phyloP scores from a whole-genome alignment of 2,329 filamentous ascomycete genomes.

The Verticillium nonalfalfae region DNA sequence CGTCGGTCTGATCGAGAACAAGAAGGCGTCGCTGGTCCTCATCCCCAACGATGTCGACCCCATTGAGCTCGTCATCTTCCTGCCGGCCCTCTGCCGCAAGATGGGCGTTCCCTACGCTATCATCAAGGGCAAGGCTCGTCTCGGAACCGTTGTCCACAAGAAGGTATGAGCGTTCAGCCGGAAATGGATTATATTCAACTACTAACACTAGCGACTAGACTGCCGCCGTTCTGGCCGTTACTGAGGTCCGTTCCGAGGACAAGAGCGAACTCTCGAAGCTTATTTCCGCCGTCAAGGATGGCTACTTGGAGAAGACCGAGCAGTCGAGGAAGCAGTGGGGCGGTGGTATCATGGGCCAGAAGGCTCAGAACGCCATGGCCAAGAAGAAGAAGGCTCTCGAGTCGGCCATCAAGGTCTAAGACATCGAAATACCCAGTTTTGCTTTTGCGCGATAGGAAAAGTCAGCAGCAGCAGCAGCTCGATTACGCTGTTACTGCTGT shows the following conservation, averaged over 20 bases:
- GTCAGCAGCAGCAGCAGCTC: background rate
- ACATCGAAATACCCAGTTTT: conserved; percentile 15
- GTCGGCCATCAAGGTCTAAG: conserved; percentile 94
- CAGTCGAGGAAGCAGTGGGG: conserved; percentile 91
- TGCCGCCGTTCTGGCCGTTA: conserved; percentile 89
- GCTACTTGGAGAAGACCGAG: conserved; percentile 94
- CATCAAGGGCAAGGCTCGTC: conserved; percentile 98
- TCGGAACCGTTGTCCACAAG: conserved; percentile 99
- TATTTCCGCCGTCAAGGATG: conserved; percentile 93
- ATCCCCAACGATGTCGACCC: conserved; percentile 99
- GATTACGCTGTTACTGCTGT: background rate
- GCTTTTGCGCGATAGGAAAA: background rate
- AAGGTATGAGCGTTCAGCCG: conserved; percentile 54
- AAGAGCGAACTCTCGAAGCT: conserved; percentile 98
- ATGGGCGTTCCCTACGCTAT: conserved; percentile 99
- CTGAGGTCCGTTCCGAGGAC: conserved; percentile 96
- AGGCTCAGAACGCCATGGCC: conserved; percentile 70
- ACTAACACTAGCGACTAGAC: conserved; percentile 54
- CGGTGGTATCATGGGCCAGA: conserved; percentile 98
- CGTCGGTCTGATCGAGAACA: conserved; percentile 95
- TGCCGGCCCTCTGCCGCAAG: conserved; percentile 98
- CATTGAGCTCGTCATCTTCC: conserved; percentile 98
- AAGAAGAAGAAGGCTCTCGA: conserved; percentile 96
- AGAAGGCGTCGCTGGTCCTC: conserved; percentile 97
- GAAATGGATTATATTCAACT: background rate